phyloP scores from a whole-genome alignment of 495 filamentous ascomycete genomes.

The Cairneyella variabilis region DNA sequence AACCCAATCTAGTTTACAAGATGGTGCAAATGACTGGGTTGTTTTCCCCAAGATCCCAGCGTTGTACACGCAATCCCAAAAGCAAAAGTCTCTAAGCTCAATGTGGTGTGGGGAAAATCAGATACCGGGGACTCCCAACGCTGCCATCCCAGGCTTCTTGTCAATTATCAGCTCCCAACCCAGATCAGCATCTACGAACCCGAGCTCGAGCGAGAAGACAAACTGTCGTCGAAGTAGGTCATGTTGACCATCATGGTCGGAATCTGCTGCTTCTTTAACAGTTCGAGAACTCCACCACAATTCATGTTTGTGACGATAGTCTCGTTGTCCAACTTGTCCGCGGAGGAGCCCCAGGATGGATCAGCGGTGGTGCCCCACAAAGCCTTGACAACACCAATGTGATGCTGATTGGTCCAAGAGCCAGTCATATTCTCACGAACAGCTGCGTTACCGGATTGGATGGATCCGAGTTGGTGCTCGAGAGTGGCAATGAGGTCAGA shows the following conservation, averaged over 20 bases:
- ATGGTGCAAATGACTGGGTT: slow-evolving; percentile 5
- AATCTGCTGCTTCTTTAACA: too few relatives aligned
- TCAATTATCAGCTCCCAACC: background rate
- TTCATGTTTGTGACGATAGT: background rate
- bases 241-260: background rate
- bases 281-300: background rate
- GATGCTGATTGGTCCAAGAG: background rate
- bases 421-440: background rate
- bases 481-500: background rate
- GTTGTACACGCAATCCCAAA: background rate
- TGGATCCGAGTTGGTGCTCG: background rate
- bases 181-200: background rate
- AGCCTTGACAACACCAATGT: background rate
- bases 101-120: background rate
- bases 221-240: too few relatives aligned
- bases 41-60: background rate
- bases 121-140: slow-evolving; percentile 9
- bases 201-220: background rate
- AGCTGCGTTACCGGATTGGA: background rate
- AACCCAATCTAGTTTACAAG: slow-evolving; percentile 3
- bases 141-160: slow-evolving; percentile 1
- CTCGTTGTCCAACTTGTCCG: background rate
- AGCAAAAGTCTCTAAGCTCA: background rate
- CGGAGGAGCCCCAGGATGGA: background rate
- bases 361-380: background rate